Evolutionary conservation across 768 basidiomycete species (phyloP), one percentile per base, ranked within the genome.

Genomic region (Collybia nuda): DNA sequence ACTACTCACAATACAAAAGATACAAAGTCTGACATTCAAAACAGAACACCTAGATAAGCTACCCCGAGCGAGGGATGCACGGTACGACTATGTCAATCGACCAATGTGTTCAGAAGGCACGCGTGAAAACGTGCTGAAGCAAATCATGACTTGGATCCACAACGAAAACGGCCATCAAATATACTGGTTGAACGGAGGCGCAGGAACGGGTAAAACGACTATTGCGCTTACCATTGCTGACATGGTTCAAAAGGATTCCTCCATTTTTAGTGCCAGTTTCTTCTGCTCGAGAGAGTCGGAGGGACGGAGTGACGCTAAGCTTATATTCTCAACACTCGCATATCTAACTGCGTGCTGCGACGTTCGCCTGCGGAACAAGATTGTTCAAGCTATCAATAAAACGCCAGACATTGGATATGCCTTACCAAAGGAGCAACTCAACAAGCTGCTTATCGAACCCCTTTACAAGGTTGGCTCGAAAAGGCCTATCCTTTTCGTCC

Each of bases 261-360:
- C 48, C 17, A 49, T 49, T 18, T 56, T 65, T 7, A 64, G 62
- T 15, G 64, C 63, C 2, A 65, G 59, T 48, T 66, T 67, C 48
- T 68, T 68, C 49, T 68, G 62, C 35, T 62, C 62, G 12, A 54
- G 59, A 6, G 57, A 56, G 14, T 58, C 52, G n/a, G 56, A 46
- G 19, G 58, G 66, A 32, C 51, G 57, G 22, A 63, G 66, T 23
- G 50, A 67, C 39, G 37, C 62, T 1, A 42, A 41, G 6, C 57
- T 54, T 48, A 60, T 67, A 11, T 61, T 66, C 48, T 59, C 62
- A 9, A 60, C 64, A 0, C 47, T 68, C 19, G 56, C 61, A 2
- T 53, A 60, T 44, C 51, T 53, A n/a, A 58, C 68, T 9, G 62
- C 61, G 6, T 49, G 48, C 2, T 42, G 36, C 44, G 49, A 50